Base-by-base conservation (phyloP, 805 yeast genomes). In the Priceomyces carsonii region DNA sequence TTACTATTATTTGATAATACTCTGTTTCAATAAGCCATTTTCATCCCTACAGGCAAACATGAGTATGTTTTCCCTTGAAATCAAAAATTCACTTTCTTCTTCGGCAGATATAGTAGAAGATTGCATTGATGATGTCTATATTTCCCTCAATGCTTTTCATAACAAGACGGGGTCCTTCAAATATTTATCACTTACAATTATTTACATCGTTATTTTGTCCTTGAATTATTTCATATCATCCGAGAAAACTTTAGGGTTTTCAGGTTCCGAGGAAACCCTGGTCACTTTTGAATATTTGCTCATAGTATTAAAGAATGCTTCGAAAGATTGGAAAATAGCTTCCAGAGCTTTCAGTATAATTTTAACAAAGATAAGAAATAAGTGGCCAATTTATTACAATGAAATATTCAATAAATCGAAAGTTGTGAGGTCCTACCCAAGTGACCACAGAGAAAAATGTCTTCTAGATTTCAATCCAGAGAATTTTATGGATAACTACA, bases 21-120 rank as follows among this genome's bases (percentile, higher is more conserved):
- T 32, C 13, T 32, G 36, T 18, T 15, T 32, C 18, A 32, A 32
- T 23, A 32, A 15, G 18, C 36, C 36, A 23, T 32, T 24, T 32
- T 19, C 31, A 16, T 28, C 31, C 9, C 12, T 28, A 14, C 16
- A 28, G 13, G 18, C n/a, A n/a, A 18, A 28, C 4, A 28, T 9
- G n/a, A 15, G 15, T 5, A 18, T 16, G 13, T 10, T 32, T 9
- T 18, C 36, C 8, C 26, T 18, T 17, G 30, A 14, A 18, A 18
- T 32, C 16, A 14, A 13, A 18, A 17, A 25, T 10, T 32, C 36
- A 16, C 20, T 32, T 13, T 15, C 16, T 10, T 24, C 15, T 18
- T 25, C 36, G 3, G 8, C 23, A 12, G 36, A 32, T 9, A 17
- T 32, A 9, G 26, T 24, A 6, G 36, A 23, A 12, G 36, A 23